Conservation (phyloP, 75 land plant genomes). For the Picea sitchensis region DNA sequence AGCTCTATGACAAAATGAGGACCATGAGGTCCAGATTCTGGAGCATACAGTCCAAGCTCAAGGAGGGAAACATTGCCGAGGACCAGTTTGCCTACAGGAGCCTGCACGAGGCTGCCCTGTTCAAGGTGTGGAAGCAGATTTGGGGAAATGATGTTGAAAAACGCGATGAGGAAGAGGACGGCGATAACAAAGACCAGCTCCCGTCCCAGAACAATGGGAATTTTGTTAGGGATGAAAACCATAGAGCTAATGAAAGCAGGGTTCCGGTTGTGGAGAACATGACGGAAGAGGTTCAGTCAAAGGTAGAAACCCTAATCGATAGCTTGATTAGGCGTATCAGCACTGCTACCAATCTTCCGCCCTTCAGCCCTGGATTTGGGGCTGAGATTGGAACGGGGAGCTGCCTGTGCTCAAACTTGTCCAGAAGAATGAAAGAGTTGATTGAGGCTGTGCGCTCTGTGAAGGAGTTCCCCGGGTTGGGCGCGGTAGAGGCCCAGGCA, state of each 20-base stretch:
- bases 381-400: no score
- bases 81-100: not conserved
- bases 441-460: not conserved
- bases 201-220: no score
- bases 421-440: not conserved
- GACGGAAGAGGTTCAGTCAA: no score
- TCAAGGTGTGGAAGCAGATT: slow-evolving; percentile 1
- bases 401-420: not conserved
- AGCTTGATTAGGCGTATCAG: no score
- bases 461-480: not conserved
- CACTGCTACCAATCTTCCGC: no score
- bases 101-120: slow-evolving; percentile 1
- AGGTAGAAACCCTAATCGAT: no score
- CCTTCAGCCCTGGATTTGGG: no score
- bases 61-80: not conserved
- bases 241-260: no score
- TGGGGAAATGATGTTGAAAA: not conserved
- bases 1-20: slow-evolving; percentile 12
- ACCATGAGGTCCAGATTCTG: not conserved
- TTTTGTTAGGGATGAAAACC: no score
- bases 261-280: no score
- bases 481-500: not conserved
- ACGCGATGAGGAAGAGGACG: no score
- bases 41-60: not conserved
- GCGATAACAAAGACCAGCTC: no score